Conservation (phyloP, 257 asterid species). For the Parsonsia alboflavescens region DNA sequence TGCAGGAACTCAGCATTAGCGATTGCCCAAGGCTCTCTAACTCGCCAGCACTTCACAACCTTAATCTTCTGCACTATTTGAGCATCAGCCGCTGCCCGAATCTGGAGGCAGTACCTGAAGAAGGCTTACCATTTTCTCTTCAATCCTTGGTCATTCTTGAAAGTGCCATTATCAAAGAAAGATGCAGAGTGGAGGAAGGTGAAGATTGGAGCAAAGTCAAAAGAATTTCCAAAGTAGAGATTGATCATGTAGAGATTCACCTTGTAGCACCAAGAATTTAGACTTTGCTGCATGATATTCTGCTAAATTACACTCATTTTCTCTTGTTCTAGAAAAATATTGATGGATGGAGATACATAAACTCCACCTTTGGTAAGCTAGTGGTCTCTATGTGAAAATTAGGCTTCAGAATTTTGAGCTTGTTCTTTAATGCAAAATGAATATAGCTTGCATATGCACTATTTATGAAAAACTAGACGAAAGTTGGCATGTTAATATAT, state of each 20-base stretch:
- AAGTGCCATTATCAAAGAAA: slow-evolving; percentile 24
- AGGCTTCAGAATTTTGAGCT: too few relatives aligned
- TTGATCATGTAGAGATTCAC: slow-evolving; percentile 24
- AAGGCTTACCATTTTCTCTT: slow-evolving; percentile 32
- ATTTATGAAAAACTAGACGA: too few relatives aligned
- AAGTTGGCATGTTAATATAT: too few relatives aligned
- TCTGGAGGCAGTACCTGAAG: slow-evolving; percentile 24
- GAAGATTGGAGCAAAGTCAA: slow-evolving; percentile 38
- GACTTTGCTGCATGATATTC: not conserved
- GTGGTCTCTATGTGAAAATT: too few relatives aligned
- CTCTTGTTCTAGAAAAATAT: too few relatives aligned
- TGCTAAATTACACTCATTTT: too few relatives aligned
- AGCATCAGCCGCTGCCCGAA: slow-evolving; percentile 28
- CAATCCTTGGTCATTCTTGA: slow-evolving; percentile 25
- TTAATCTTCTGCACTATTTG: slow-evolving; percentile 14
- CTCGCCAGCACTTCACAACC: slow-evolving; percentile 29
- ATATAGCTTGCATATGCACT: too few relatives aligned
- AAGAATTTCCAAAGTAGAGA: slow-evolving; percentile 24
- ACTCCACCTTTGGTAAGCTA: too few relatives aligned
- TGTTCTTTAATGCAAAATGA: too few relatives aligned
- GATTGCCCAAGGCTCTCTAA: slow-evolving; percentile 28
- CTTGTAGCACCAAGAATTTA: not conserved
- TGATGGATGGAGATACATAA: too few relatives aligned
- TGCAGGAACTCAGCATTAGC: slow-evolving; percentile 21
- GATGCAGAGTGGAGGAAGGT: slow-evolving; percentile 37